Conservation (phyloP, 2,329 filamentous ascomycete species). For the Colletotrichum karsti region DNA sequence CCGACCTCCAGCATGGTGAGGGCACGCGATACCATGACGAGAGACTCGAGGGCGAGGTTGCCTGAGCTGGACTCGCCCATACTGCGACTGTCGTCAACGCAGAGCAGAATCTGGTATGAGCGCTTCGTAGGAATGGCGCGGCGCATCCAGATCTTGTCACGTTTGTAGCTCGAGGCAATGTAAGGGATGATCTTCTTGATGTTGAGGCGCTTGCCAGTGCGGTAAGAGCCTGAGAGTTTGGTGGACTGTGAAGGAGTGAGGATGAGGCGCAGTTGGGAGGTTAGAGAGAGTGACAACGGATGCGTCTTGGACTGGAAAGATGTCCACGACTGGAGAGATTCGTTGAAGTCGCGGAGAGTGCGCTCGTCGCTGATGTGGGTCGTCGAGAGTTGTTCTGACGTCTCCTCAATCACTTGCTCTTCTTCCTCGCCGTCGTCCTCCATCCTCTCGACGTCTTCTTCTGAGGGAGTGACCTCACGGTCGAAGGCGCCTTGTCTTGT, state of each 20-base stretch:
- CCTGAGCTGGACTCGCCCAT: conserved; percentile 87
- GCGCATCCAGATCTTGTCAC: conserved; percentile 99
- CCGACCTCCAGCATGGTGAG: conserved; percentile 94
- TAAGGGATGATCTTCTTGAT: conserved; percentile 99
- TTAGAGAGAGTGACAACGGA: conserved; percentile 85
- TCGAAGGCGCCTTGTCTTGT: conserved; percentile 68
- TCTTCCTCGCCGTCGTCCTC: conserved; percentile 56
- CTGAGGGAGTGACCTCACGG: conserved; percentile 52
- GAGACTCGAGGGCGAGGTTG: conserved; percentile 87
- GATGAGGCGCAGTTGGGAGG: conserved; percentile 94
- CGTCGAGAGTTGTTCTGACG: conserved; percentile 72
- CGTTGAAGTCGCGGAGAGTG: conserved; percentile 56
- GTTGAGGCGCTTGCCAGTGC: conserved; percentile 97
- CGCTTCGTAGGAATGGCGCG: conserved; percentile 91
- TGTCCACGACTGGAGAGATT: conserved; percentile 81
- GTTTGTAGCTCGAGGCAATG: conserved; percentile 97
- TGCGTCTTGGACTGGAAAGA: conserved; percentile 87
- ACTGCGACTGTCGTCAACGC: conserved; percentile 92
- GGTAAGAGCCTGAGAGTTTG: conserved; percentile 95
- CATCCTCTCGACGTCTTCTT: conserved; percentile 38
- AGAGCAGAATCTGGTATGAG: conserved; percentile 95
- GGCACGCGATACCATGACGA: conserved; percentile 88
- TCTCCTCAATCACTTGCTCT: conserved; percentile 58
- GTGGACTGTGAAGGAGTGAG: conserved; percentile 94
- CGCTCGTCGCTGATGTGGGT: conserved; percentile 70